A percentile compares a stretch with the other conserved stretches of the same genome.
These are phyloP conservation scores for Grosmannia clavigera DNA, from an alignment of 2,329 filamentous ascomycete species.

Conservation along the genomic window DNA sequence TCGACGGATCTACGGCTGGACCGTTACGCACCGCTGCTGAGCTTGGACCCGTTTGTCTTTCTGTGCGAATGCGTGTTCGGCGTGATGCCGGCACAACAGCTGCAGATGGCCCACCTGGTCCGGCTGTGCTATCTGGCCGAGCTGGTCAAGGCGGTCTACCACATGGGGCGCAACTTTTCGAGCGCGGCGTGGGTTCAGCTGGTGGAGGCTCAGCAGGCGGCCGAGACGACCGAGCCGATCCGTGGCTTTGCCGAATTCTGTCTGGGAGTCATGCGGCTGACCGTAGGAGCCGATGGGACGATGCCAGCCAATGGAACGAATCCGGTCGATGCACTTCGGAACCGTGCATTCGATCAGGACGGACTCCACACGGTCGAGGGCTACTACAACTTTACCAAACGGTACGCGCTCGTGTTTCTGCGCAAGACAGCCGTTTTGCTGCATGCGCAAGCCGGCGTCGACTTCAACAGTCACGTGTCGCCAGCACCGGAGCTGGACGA, in stretches of 20 bases:
- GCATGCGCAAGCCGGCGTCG: conserved; percentile 77
- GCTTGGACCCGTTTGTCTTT: conserved; percentile 65
- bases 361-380: conserved; percentile 39
- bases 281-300: neutral
- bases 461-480: conserved; percentile 62
- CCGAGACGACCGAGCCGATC: conserved; percentile 26
- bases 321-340: conserved; percentile 13
- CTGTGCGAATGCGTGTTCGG: conserved; percentile 67
- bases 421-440: conserved; percentile 76
- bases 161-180: conserved; percentile 43
- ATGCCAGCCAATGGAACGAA: no score
- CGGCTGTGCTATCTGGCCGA: conserved; percentile 84
- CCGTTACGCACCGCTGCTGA: conserved; percentile 45
- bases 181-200: conserved; percentile 36
- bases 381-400: conserved; percentile 52
- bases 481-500: conserved; percentile 57
- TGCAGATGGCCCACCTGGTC: conserved; percentile 69
- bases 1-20: conserved; percentile 26
- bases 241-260: conserved; percentile 40
- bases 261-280: conserved; percentile 32
- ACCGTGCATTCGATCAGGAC: conserved; percentile 41
- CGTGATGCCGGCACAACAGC: conserved; percentile 51
- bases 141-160: conserved; percentile 66
- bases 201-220: conserved; percentile 24
- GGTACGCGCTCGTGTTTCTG: conserved; percentile 81